Evolutionary conservation across 1,284 basidiomycete genomes (phyloP), one percentile per base, ranked within the genome.

Genomic region (Thelephora terrestris): DNA sequence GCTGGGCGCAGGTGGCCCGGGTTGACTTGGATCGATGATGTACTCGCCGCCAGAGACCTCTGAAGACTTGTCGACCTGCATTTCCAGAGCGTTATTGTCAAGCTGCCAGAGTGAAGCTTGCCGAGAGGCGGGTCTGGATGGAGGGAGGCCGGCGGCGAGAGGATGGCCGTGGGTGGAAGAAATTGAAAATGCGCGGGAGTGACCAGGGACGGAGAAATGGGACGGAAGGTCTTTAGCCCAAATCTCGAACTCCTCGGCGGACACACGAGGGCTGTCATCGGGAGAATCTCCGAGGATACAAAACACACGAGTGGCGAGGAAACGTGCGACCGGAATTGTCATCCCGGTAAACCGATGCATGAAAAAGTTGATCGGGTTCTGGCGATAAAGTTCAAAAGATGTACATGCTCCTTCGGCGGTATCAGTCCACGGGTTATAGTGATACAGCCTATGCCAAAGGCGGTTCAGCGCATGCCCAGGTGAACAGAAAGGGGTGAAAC

Each of bases 391-490:
- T 55, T 81, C 78, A 66, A 98, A 99, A 38, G 92, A 92, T 25
- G 77, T 76, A 69, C 85, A 81, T 57, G 78, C 73, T 65, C 81
- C 76, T 56, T 81, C 71, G 43, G 79, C 78, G 2, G 96, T 95
- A 64, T 99, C 96, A 45, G 88, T 88, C 92, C 96, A 99, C 17
- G 95, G 95, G 67, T 96, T 98, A 66, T 83, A 90, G 67, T 99
- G 95, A 71, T 97, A 99, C 64, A 99, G 75, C 85, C 86, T 89
- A n/a, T 17, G 37, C 23, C 34, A 27, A 39, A 10, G 20, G 10
- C 27, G 47, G 18, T 42, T 24, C 39, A 45, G 24, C 27, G 32
- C 29, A 44, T 9, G 25, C 9, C 16, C 17, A 6, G 14, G 17
- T 21, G 44, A 52, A 48, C 34, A 45, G 48, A 52, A 49, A 18